Evolutionary conservation across 768 basidiomycete genomes (phyloP), one percentile per base, ranked within the genome.

Genomic region (Boletus patriciae): DNA sequence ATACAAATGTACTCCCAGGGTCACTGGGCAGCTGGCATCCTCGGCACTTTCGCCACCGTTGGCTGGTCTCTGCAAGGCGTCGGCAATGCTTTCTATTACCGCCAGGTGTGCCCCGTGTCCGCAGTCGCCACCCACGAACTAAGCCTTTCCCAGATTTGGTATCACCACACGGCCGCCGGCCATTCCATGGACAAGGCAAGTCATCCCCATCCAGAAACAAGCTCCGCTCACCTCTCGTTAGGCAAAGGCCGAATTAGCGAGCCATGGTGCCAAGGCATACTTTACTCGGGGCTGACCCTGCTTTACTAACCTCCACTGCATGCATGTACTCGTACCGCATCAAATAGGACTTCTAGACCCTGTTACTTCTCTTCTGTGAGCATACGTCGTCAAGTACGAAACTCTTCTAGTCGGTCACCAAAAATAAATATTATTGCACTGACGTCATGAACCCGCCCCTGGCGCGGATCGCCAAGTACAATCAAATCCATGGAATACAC

Each of bases 51-150:
- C 44, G 82, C 95, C 11, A 91, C 91, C 11, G 80, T 86, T 27
- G 94, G 93, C 37, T 99, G 96, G 96, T 78, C 80, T 6, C 54
- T 95, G 25, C 94, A 99, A 73, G 90, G 90, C 21, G 64, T 86
- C 46, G 93, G 91, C n/a, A 83, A 85, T 68, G 86, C 82, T 13
- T 88, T 81, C 60, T 93, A 89, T 70, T 94, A 87, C 72, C 84
- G 87, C 27, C 81, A 87, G 81, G 92, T 88, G 52, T 78, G 72
- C 37, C 56, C 36, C 52, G 45, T 60, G 44, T 62, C 46, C 61
- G 58, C 60, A 60, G 64, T 45, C 36, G 31, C 16, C 6, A 42
- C 46, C 33, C 38, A 40, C 42, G n/a, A 6, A 57, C 54, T 63
- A 36, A 68, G 5, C 23, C 33, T 34, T 53, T 50, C 23, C 31